Base-by-base conservation (phyloP, 2,329 filamentous ascomycete genomes). In the Beauveria pseudobassiana region DNA sequence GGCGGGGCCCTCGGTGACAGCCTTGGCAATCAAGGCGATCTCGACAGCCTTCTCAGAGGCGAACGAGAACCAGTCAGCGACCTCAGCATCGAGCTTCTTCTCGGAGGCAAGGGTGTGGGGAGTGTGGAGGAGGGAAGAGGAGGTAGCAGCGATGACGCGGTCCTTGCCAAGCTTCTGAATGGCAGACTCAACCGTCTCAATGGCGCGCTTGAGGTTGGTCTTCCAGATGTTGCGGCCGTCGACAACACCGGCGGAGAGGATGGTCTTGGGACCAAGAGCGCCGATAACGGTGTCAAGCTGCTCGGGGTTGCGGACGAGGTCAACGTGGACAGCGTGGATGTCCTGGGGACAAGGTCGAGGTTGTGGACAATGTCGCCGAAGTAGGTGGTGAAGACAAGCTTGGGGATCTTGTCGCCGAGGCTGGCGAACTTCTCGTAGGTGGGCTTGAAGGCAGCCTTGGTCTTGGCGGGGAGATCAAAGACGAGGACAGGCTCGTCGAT, bases 181-280 rank as follows among this genome's bases (percentile, higher is more conserved):
- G 67, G 93, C 95, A 64, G 86, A 82, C 86, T 98, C 91, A 65
- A 95, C 89, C 67, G 82, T 86, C 83, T 95, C 93, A 67, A 99
- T 96, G 73, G 95, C 92, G 72, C 86, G 87, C 86, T 96, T 90
- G 82, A 97, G 89, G 88, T 98, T 96, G 80, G 92, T 97, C 90
- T 99, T 99, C 95, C 95, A 99, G 84, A 99, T 98, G 86, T 99
- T 99, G 73, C 95, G 92, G 72, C 95, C 95, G 72, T 99, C 93
- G 69, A 99, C 95, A 70, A 99, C 90, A 91, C 95, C 95, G 67
- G 87, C 89, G 68, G 95, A 99, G 68, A 99, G 88, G 69, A 92
- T 79, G 75, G 96, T 96, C 77, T 92, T 91, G 75, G 91, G 79
- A 76, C 91, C 92, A 67, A 99, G 87, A 72, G 92, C 88, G 73